These are phyloP conservation scores for Sequoia sempervirens DNA, from an alignment of 75 land plant genomes.

Conservation along the genomic window DNA sequence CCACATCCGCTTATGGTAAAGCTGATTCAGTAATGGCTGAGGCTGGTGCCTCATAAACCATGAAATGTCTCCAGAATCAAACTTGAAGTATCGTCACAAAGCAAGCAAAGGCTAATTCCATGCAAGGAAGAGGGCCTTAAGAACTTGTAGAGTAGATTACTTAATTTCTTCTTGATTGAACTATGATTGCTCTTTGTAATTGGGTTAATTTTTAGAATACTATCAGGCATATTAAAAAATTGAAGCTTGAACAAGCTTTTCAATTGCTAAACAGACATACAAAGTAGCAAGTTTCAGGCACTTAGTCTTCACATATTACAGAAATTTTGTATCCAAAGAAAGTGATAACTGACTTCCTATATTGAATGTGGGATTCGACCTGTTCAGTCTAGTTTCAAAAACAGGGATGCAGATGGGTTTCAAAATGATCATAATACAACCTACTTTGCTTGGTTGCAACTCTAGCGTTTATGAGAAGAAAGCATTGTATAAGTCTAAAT, in stretches of 20 bases:
- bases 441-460: too few species aligned
- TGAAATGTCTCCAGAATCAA: not conserved
- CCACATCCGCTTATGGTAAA: not conserved
- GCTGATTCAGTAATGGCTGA: not conserved
- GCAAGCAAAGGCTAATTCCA: not conserved
- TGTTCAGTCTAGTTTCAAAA: too few species aligned
- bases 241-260: not conserved
- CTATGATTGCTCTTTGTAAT: not conserved
- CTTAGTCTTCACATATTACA: too few species aligned
- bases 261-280: too few species aligned
- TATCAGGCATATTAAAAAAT: not conserved
- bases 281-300: too few species aligned
- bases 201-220: not conserved
- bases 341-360: too few species aligned
- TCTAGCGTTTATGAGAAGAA: too few species aligned
- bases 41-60: not conserved
- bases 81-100: not conserved
- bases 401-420: too few species aligned
- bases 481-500: too few species aligned
- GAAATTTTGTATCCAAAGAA: too few species aligned
- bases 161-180: not conserved
- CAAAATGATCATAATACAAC: too few species aligned
- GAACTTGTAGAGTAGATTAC: not conserved
- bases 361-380: too few species aligned
- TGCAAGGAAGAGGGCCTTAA: not conserved